Conservation (phyloP, 1,284 basidiomycete genomes). For the Afroboletus lepidellus region DNA sequence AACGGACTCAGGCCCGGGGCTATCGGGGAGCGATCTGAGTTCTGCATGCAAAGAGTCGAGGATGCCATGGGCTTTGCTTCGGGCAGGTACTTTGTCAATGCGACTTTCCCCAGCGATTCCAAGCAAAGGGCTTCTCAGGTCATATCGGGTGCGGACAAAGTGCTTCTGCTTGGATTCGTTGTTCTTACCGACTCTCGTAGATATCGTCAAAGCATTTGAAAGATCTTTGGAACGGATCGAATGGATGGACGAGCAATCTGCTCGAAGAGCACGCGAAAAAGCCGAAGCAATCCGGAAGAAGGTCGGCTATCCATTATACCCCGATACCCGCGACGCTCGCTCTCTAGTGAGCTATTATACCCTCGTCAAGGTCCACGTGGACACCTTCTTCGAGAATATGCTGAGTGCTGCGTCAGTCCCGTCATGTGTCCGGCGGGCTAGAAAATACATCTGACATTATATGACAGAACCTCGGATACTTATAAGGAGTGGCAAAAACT, state of each 20-base stretch:
- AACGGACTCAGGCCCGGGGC: slow-evolving; percentile 87
- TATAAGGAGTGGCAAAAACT: slow-evolving; percentile 75
- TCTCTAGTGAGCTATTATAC: slow-evolving; percentile 78
- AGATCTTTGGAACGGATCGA: slow-evolving; percentile 71
- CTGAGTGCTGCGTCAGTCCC: slow-evolving; percentile 58
- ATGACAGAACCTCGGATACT: slow-evolving; percentile 50
- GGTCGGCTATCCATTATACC: slow-evolving; percentile 87
- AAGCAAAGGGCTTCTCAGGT: slow-evolving; percentile 81
- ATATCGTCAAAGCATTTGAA: slow-evolving; percentile 86
- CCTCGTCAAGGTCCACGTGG: slow-evolving; percentile 60
- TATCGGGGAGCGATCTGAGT: slow-evolving; percentile 79
- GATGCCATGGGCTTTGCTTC: slow-evolving; percentile 69
- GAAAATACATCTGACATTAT: slow-evolving; percentile 3
- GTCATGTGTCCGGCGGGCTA: not conserved
- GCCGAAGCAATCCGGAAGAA: slow-evolving; percentile 80
- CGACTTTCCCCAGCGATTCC: slow-evolving; percentile 82
- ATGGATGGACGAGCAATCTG: slow-evolving; percentile 92
- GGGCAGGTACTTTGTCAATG: slow-evolving; percentile 82
- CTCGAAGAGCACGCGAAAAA: slow-evolving; percentile 84
- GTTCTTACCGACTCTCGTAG: slow-evolving; percentile 34
- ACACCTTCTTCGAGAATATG: slow-evolving; percentile 85
- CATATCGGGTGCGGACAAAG: slow-evolving; percentile 61
- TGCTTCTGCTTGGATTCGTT: not conserved
- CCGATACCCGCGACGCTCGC: slow-evolving; percentile 73
- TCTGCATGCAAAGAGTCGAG: slow-evolving; percentile 67